Evolutionary conservation across 2,329 filamentous ascomycete genomes (phyloP), one percentile per base, ranked within the genome.

Genomic region (Penicillium brasilianum): DNA sequence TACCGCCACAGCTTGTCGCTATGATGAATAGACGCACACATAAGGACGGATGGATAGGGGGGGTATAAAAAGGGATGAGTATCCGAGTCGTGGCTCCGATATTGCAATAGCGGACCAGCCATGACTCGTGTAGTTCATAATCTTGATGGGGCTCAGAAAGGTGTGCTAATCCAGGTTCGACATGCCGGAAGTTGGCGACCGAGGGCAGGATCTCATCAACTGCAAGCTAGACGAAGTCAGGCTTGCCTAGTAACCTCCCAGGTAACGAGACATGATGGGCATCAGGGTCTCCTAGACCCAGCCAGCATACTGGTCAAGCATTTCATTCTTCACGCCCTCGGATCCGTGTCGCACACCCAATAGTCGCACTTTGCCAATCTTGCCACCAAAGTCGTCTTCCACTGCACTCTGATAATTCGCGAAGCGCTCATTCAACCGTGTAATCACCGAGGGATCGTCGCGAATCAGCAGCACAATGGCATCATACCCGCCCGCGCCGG

Each of bases 401-500:
- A 76, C 72, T 11, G 72, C 69, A 62, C 78, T 80, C 67, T 83
- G 88, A 89, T 92, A 98, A 28, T 80, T 78, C 20, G 79, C 80
- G 60, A 97, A 76, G 46, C 92, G 88, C 46, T 79, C 77, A 64
- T 85, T 82, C 22, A 98, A 77, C 13, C 81, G 79, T 22, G 74
- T 72, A 58, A 89, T 79, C 1, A 91, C 91, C 52, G 83, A 84
- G 37, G 82, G 83, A 56, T 90, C 87, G 69, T 97, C 91, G 70
- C 85, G 84, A 66, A 97, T 86, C 61, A 99, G 77, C 62, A 99
- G 76, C 0, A 90, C 90, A 58, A 97, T 84, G 1, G 95, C 95
- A 81, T 99, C 95, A 72, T 91, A 97, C 0, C 95, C 95, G 10
- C 95, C 95, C 0, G 95, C 95, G 0, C 95, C 95, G 0, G 95